Base-by-base conservation (phyloP, 768 basidiomycete genomes). In the Zangia roseola region DNA sequence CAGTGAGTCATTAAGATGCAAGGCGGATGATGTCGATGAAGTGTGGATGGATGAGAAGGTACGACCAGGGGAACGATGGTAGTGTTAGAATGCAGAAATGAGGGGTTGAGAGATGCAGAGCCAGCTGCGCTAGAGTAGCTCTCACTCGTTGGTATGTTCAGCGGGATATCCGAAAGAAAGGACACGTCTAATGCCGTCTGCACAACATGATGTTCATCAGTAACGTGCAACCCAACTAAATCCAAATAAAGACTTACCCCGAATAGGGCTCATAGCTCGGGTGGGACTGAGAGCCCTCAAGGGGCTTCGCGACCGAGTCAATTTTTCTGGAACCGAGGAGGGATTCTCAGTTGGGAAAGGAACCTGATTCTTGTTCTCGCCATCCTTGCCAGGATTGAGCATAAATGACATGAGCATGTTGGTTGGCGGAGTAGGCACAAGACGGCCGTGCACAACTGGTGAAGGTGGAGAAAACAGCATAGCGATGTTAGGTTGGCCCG, bases 281-380 rank as follows among this genome's bases (percentile, higher is more conserved):
- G 64, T 50, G 40, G 71, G 71, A 58, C 71, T 69, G 35, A 66
- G 47, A 14, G 60, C 55, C 45, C 65, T 65, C 2, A 40, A 43
- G 4, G 60, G 55, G 28, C 55, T 65, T 14, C 45, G 47, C 2
- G 50, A 33, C 24, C 43, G 14, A 14, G 4, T 38, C n/a, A 51
- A n/a, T 7, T 20, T 46, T 35, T 43, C 54, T 26, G 45, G 13
- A 33, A 44, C 31, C 5, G 21, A 12, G n/a, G 30, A 37, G 4
- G 13, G 12, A 24, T 42, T 40, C 13, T 53, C 47, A 14, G 40
- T 35, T 20, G 47, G 33, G 26, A 46, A 26, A 35, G 51, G 25
- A 14, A 24, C 16, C 19, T 16, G 20, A 7, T 23, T 40, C 2
- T 52, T 45, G 17, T 41, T 36, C 40, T 37, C 31, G 21, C 14